These are phyloP conservation scores for Hypholoma fasciculare DNA, from an alignment of 768 basidiomycete genomes.

Conservation along the genomic window DNA sequence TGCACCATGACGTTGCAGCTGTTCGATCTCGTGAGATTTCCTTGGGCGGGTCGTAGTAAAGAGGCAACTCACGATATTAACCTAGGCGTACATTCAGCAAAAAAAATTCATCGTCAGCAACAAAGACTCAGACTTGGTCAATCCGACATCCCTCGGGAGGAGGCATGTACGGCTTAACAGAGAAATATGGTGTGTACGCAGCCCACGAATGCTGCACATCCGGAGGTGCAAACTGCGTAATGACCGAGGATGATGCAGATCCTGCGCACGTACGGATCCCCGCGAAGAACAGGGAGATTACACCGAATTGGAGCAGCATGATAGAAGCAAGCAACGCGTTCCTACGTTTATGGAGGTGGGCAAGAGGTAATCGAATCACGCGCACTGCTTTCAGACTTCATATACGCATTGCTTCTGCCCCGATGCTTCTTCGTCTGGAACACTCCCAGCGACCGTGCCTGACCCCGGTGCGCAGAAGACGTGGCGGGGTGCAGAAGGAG, in stretches of 20 bases:
- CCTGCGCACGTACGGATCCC: neutral
- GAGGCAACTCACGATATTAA: conserved; percentile 51
- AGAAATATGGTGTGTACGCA: conserved; percentile 24
- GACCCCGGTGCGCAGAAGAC: too few relatives aligned
- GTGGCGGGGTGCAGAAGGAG: too few relatives aligned
- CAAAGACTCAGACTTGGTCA: conserved; percentile 18
- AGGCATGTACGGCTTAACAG: conserved; percentile 20
- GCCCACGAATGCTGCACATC: conserved; percentile 21
- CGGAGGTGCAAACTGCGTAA: conserved; percentile 9
- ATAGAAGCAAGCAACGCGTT: too few relatives aligned
- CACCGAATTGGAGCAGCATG: too few relatives aligned
- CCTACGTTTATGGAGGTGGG: too few relatives aligned
- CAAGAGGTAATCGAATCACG: too few relatives aligned
- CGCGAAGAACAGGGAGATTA: too few relatives aligned
- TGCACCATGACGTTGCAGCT: conserved; percentile 84
- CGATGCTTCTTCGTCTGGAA: too few relatives aligned
- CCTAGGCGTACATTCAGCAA: conserved; percentile 32
- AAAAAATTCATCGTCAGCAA: neutral
- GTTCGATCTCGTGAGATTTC: neutral
- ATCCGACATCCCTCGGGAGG: conserved; percentile 23
- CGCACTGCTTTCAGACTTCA: too few relatives aligned
- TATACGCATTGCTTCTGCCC: too few relatives aligned
- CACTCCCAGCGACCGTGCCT: too few relatives aligned
- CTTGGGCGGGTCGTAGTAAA: neutral
- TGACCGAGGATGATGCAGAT: neutral